phyloP scores from a whole-genome alignment of 1,284 basidiomycete species.

The Naganishia cerealis region DNA sequence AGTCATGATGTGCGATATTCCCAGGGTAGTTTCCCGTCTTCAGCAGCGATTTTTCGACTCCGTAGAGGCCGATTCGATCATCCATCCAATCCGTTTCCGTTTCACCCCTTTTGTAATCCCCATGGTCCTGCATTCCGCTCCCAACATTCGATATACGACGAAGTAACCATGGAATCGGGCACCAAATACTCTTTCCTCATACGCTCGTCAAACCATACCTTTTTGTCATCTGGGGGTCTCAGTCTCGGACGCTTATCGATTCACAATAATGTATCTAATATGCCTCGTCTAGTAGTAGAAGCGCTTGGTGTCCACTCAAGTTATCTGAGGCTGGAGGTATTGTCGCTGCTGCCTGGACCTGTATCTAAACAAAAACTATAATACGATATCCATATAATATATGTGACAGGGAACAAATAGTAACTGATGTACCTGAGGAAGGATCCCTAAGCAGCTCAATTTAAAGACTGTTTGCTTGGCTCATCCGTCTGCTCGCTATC shows the following conservation, averaged over 20 bases:
- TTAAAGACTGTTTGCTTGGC: too few relatives aligned
- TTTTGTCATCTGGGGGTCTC: background rate
- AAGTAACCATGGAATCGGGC: background rate
- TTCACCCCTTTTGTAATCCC: background rate
- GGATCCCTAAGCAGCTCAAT: too few relatives aligned
- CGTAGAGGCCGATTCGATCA: background rate
- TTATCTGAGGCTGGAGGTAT: background rate
- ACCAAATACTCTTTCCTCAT: background rate
- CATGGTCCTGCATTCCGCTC: background rate
- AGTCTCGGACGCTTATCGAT: background rate
- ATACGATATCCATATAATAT: constrained; percentile 4
- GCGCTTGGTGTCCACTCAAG: background rate
- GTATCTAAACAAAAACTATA: constrained; percentile 14
- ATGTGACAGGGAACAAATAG: background rate
- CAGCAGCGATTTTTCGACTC: background rate
- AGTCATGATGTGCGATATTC: background rate
- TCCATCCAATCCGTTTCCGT: background rate
- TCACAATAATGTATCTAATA: constrained; percentile 14
- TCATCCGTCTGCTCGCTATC: too few relatives aligned
- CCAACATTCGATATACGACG: background rate
- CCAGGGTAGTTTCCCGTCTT: background rate
- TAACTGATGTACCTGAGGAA: too few relatives aligned
- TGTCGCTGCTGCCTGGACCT: background rate
- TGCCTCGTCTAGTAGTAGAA: background rate
- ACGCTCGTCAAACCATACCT: background rate